Conservation (phyloP, 208 protist species). For the Trypanosoma avium region DNA sequence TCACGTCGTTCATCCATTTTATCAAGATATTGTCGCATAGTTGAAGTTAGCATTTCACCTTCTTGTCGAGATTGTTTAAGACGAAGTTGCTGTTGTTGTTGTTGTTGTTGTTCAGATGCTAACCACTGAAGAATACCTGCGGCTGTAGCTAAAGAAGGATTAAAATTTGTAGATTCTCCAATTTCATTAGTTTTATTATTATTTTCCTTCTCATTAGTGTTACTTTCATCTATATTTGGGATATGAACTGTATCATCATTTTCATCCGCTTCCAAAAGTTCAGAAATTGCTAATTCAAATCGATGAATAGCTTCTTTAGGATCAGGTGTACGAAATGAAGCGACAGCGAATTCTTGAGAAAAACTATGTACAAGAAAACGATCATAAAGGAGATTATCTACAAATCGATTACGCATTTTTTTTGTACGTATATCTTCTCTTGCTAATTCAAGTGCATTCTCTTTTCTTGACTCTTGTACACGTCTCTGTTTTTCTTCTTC, state of each 20-base stretch:
- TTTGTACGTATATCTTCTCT: conserved; percentile 69
- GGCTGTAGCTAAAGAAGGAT: conserved; percentile 6
- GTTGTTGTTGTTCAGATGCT: not conserved
- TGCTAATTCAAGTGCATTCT: conserved; percentile 84
- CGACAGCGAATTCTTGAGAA: conserved; percentile 61
- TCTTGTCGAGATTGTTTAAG: conserved; percentile 3
- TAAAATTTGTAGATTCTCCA: not conserved
- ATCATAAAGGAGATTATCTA: conserved; percentile 91
- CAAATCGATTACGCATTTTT: conserved; percentile 89
- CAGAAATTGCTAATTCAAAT: conserved; percentile 57
- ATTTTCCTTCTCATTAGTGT: conserved; percentile 13
- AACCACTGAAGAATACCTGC: conserved; percentile 10
- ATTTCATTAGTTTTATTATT: not conserved
- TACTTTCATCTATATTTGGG: not conserved
- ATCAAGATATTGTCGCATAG: conserved; percentile 78
- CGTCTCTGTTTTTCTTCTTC: conserved; percentile 62
- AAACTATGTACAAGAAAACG: conserved; percentile 88
- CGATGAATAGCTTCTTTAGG: conserved; percentile 38
- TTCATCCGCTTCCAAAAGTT: conserved; percentile 51
- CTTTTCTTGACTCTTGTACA: conserved; percentile 67
- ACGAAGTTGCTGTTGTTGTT: not conserved
- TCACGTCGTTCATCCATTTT: conserved; percentile 89
- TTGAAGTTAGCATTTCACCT: conserved; percentile 44
- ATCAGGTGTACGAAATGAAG: conserved; percentile 89
- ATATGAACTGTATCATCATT: conserved; percentile 13